Evolutionary conservation across 2,329 filamentous ascomycete genomes (phyloP), one percentile per base, ranked within the genome.

Genomic region (Penicillium sp.): DNA sequence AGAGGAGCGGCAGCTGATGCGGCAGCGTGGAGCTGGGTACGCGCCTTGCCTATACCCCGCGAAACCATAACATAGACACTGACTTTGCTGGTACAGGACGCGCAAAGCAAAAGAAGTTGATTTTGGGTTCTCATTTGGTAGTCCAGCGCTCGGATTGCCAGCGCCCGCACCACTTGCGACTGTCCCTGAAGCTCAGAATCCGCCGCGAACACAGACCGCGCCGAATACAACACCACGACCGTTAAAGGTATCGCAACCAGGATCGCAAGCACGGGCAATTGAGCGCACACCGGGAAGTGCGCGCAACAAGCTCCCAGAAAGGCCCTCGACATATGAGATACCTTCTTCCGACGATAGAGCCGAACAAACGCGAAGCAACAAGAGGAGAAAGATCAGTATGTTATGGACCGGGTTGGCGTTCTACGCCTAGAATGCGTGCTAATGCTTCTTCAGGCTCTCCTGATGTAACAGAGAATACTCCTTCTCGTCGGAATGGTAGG

Each of bases 1-100:
- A 64, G 71, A 75, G 61, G 76, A 79, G 68, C 75, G 75, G 61
- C 72, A 72, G 61, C 74, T 75, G 62, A 77, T 78, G 74, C 77
- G 77, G 65, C 73, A 77, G 65, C 77, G 77, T 61, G 77, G 77
- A 64, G 76, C 77, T 62, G 77, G 72, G 76, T 79, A 74, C 62
- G 74, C 66, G 61, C 57, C 53, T 47, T 51, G 15, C 38, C 44
- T 53, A 48, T 57, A 59, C 58, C 61, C 58, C 57, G 58, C 61
- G 57, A 58, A 57, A 46, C 31, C 43, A 59, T 52, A 58, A 59
- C 58, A 70, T 53, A 54, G 21, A 38, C 32, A 32, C 34, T 49
- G 42, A 54, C 53, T 28, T 21, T 21, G 24, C 28, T 19, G 44
- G 44, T 46, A 45, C 57, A 78, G 75, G 40, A 69, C 71, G 53